Conservation (phyloP, 257 asterid genomes). For the Hygrophila difformis region DNA sequence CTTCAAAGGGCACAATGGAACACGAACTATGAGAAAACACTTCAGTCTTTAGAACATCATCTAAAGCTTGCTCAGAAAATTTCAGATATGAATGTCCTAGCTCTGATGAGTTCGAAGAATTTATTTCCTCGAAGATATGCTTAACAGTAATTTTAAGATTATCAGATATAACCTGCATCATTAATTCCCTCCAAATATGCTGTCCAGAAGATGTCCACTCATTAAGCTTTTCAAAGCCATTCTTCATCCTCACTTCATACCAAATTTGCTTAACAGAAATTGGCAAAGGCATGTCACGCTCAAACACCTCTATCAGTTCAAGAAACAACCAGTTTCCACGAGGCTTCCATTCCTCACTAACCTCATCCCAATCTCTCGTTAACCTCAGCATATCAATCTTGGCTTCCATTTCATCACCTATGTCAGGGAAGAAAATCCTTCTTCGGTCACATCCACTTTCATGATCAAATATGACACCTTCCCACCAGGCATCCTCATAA, state of each 20-base stretch:
- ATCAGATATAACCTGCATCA: conserved; percentile 37
- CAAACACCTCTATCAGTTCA: conserved; percentile 49
- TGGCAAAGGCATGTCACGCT: conserved; percentile 39
- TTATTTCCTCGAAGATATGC: conserved; percentile 29
- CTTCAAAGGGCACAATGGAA: conserved; percentile 30
- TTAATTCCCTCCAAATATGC: conserved; percentile 46
- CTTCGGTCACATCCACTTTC: conserved; percentile 41
- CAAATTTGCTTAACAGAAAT: conserved; percentile 80
- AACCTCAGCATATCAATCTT: conserved; percentile 33
- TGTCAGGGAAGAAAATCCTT: conserved; percentile 72
- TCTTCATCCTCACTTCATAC: conserved; percentile 60
- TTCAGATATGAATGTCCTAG: conserved; percentile 23
- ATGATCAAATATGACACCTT: conserved; percentile 76
- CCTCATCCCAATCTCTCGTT: conserved; percentile 77
- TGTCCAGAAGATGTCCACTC: conserved; percentile 53
- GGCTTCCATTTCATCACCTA: conserved; percentile 72
- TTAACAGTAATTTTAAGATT: conserved; percentile 32
- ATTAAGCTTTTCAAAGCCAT: conserved; percentile 29
- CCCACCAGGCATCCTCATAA: conserved; percentile 85
- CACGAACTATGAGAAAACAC: conserved; percentile 19
- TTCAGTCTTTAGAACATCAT: conserved; percentile 21
- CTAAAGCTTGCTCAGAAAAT: conserved; percentile 27
- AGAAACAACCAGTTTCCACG: conserved; percentile 74
- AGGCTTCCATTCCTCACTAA: conserved; percentile 49
- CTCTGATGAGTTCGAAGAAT: conserved; percentile 24